These are phyloP conservation scores for Penicillium sp. DNA, from an alignment of 2,329 filamentous ascomycete genomes.

Conservation along the genomic window DNA sequence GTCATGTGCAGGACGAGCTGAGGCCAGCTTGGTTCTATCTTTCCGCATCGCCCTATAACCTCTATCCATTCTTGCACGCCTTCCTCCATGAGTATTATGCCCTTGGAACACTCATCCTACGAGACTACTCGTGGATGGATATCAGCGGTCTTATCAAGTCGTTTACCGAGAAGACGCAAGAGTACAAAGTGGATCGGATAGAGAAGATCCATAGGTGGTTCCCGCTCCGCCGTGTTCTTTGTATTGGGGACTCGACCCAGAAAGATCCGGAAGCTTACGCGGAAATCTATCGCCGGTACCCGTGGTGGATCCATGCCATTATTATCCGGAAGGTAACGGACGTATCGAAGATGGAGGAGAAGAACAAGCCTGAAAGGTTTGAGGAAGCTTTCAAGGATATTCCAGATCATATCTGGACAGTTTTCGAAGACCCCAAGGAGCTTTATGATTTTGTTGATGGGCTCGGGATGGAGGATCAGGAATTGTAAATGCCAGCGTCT, in stretches of 20 bases:
- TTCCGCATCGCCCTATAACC: slow-evolving; percentile 89
- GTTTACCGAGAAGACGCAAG: slow-evolving; percentile 77
- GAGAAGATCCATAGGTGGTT: slow-evolving; percentile 78
- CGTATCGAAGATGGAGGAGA: slow-evolving; percentile 73
- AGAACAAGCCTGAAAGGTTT: slow-evolving; percentile 76
- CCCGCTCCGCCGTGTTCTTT: slow-evolving; percentile 77
- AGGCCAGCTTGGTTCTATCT: slow-evolving; percentile 88
- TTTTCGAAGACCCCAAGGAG: slow-evolving; percentile 79
- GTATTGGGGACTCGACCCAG: slow-evolving; percentile 89
- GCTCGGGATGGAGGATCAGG: slow-evolving; percentile 29
- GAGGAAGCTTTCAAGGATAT: slow-evolving; percentile 79
- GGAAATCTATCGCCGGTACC: slow-evolving; percentile 70
- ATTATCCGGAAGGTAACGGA: slow-evolving; percentile 84
- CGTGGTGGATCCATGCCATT: slow-evolving; percentile 80
- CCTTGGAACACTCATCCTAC: slow-evolving; percentile 78
- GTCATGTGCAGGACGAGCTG: slow-evolving; percentile 61
- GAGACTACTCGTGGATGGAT: slow-evolving; percentile 85
- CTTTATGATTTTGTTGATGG: slow-evolving; percentile 43
- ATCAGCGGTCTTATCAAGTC: slow-evolving; percentile 77
- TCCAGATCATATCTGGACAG: slow-evolving; percentile 72
- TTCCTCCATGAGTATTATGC: slow-evolving; percentile 76
- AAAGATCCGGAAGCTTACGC: slow-evolving; percentile 89
- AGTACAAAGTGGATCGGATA: slow-evolving; percentile 84
- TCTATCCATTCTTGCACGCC: slow-evolving; percentile 80
- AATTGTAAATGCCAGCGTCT: slow-evolving; percentile 8